Percentiles rank a stretch among this genome's conserved stretches.
Evolutionary conservation across 2,329 filamentous ascomycete species (phyloP).

Genomic region (Pseudocercospora ulei): DNA sequence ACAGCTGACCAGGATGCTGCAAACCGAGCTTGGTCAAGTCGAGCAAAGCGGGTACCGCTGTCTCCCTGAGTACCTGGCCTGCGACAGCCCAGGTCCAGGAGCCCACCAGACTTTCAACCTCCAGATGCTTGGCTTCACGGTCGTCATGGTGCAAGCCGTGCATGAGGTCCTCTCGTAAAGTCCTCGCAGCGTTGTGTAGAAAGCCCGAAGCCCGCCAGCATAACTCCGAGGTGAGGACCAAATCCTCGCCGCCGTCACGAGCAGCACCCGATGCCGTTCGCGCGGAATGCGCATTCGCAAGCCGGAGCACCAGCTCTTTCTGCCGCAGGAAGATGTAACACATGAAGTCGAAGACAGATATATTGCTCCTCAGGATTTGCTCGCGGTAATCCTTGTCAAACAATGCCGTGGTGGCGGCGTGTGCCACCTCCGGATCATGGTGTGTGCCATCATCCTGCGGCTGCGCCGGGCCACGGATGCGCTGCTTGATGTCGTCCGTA

Average conservation of each 20-base stretch:
- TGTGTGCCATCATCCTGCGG: slow-evolving; percentile 19
- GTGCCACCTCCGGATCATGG: slow-evolving; percentile 16
- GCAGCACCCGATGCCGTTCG: slow-evolving; percentile 36
- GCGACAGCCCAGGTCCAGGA: slow-evolving; percentile 70
- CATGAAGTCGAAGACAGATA: slow-evolving; percentile 90
- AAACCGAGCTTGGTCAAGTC: slow-evolving; percentile 18
- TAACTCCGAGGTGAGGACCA: slow-evolving; percentile 73
- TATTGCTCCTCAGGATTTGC: slow-evolving; percentile 85
- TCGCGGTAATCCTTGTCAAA: slow-evolving; percentile 71
- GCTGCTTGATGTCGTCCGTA: slow-evolving; percentile 56
- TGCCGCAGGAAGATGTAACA: slow-evolving; percentile 90
- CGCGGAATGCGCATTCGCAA: slow-evolving; percentile 57
- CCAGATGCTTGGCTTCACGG: slow-evolving; percentile 29
- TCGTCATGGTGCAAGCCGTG: slow-evolving; percentile 1
- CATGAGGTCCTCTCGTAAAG: slow-evolving; percentile 65
- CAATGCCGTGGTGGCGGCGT: slow-evolving; percentile 18
- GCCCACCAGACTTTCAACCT: slow-evolving; percentile 63
- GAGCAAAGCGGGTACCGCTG: slow-evolving; percentile 34
- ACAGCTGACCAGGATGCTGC: slow-evolving; percentile 8
- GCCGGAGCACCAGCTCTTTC: slow-evolving; percentile 65
- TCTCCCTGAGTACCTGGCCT: slow-evolving; percentile 67
- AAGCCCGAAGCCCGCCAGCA: slow-evolving; percentile 76
- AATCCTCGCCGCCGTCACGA: slow-evolving; percentile 51
- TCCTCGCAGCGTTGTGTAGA: slow-evolving; percentile 66
- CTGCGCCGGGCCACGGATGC: slow-evolving; percentile 21